Evolutionary conservation across 2,329 filamentous ascomycete genomes (phyloP), one percentile per base, ranked within the genome.

Genomic region (Aspergillus puulaauensis): DNA sequence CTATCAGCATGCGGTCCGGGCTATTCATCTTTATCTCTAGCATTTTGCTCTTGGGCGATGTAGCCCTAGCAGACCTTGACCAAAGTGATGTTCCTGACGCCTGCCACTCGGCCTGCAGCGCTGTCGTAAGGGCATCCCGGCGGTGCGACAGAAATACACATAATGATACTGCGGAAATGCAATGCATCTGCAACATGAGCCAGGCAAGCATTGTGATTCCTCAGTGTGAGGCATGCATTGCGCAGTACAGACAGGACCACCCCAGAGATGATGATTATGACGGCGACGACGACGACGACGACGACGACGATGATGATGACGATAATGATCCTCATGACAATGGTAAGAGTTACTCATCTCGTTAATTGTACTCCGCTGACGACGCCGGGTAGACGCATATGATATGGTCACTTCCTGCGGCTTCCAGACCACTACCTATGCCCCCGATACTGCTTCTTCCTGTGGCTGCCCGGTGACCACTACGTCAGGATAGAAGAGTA

Each of bases 141-240:
- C 60, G 58, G 50, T 72, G 69, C 45, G 65, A 71, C 59, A 49
- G 57, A 27, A 54, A 52, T 6, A 52, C 68, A 44, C 43, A 67
- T 44, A 63, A 71, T 49, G 60, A 63, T 47, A 54, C 56, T 9
- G 64, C 64, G 23, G 68, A 72, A 37, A 58, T 68, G 33, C 35
- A 66, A 17, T 71, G 69, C 40, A 66, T 71, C 44, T 71, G 70
- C 45, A 55, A 68, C 41, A 70, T 65, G 68, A 55, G 62, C 9
- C 48, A 58, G 21, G 68, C 68, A 9, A 56, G 61, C n/a, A 67
- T 57, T 8, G 58, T 66, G 19, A 58, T 72, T n/a, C 69, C 70
- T 4, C 61, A 68, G 40, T 72, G 70, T 39, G 68, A 70, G n/a
- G 70, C 69, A 33, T 72, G 70, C 37, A 72, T 72, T 19, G 61